These are phyloP conservation scores for Dioscorea alata DNA, from an alignment of 106 monocot species.

Conservation along the genomic window DNA sequence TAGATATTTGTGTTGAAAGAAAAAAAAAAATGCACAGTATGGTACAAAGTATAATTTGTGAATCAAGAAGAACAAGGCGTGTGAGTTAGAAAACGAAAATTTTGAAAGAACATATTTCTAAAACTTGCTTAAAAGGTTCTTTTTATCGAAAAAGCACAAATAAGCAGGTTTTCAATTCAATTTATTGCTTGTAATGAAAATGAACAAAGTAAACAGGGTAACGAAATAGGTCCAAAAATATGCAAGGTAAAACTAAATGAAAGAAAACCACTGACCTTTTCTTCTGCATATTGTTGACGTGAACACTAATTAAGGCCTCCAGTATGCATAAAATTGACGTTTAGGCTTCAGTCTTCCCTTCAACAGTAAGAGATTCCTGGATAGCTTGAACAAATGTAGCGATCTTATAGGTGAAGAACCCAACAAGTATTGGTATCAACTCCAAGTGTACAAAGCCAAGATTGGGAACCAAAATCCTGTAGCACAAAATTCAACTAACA, in stretches of 20 bases:
- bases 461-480: constrained; percentile 84
- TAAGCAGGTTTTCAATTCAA: too few species aligned
- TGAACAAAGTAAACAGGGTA: too few species aligned
- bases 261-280: neutral
- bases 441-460: constrained; percentile 84
- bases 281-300: neutral
- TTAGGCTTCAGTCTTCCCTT: constrained; percentile 22
- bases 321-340: neutral
- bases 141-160: too few species aligned
- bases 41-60: too few species aligned
- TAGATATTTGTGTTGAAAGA: too few species aligned
- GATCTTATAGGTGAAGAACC: constrained; percentile 94
- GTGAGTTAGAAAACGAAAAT: too few species aligned
- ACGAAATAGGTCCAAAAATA: too few species aligned
- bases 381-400: constrained; percentile 89
- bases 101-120: too few species aligned
- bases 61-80: too few species aligned
- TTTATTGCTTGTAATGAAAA: too few species aligned
- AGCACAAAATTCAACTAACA: constrained; percentile 1
- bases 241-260: neutral
- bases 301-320: neutral
- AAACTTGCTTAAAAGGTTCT: too few species aligned
- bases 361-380: constrained; percentile 43
- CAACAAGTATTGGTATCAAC: constrained; percentile 96
- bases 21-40: too few species aligned